phyloP scores from a whole-genome alignment of 2,329 filamentous ascomycete species.

The Ophiostoma australiae region DNA sequence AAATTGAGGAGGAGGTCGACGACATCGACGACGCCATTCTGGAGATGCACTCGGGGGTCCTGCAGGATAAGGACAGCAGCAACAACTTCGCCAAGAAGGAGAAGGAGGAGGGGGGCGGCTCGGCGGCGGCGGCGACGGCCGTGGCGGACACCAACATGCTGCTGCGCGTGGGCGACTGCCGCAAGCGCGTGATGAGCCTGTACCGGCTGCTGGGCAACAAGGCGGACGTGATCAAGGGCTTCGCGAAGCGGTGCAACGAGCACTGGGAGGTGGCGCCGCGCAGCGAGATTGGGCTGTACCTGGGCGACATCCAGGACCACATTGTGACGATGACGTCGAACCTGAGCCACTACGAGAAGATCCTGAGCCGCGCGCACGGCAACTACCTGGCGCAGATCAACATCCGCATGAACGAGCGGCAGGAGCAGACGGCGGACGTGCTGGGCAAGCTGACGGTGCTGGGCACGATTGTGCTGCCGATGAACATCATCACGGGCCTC shows the following conservation, averaged over 20 bases:
- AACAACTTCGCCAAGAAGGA: constrained; percentile 29
- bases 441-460: constrained; percentile 91
- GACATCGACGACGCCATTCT: constrained; percentile 93
- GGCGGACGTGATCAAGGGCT: constrained; percentile 98
- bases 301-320: constrained; percentile 98
- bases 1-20: constrained; percentile 93
- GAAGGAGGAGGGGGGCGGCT: constrained; percentile 28
- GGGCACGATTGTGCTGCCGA: constrained; percentile 92
- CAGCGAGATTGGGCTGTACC: constrained; percentile 92
- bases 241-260: constrained; percentile 96
- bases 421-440: constrained; percentile 92
- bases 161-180: constrained; percentile 82
- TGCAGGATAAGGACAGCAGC: constrained; percentile 31
- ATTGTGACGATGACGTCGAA: constrained; percentile 99
- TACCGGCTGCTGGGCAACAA: constrained; percentile 94
- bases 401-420: constrained; percentile 96
- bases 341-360: constrained; percentile 90
- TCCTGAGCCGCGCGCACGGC: constrained; percentile 83
- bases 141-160: constrained; percentile 60
- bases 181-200: constrained; percentile 95
- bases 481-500: constrained; percentile 98
- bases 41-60: constrained; percentile 59
- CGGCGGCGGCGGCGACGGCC: constrained; percentile 20
- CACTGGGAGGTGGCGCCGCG: constrained; percentile 94
- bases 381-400: constrained; percentile 99